Evolutionary conservation across 75 land plant species (phyloP), one percentile per base, ranked within the genome.

Genomic region (Isoetes taiwanensis): DNA sequence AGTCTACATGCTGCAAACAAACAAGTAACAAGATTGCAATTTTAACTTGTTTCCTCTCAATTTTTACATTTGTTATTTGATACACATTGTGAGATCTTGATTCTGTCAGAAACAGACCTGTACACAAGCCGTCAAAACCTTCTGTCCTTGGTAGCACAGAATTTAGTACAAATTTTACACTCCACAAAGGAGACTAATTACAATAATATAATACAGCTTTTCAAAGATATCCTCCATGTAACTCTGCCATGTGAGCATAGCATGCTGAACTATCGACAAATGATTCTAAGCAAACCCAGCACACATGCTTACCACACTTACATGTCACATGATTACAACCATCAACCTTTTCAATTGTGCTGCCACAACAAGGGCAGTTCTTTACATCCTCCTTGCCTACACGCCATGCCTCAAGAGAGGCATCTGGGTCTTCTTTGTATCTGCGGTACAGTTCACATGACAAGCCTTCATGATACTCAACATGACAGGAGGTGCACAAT

Each of bases 281-380:
- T 46, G 11, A 30, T 34, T 71, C 71, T 62, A 82, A 56, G 43
- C 90, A 85, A 0, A 68, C 74, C 90, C 90, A 85, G 48, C 90
- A 85, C 23, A 85, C 48, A 58, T 85, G 90, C 32, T 24, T 76
- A 32, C 77, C 77, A 43, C 90, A 85, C 52, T 61, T 69, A 57
- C 90, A 85, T 59, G 53, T 57, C 1, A 85, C 46, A 37, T 85
- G 90, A 62, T 85, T 79, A 63, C 90, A 85, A 20, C 90, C 90
- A 1, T 85, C 90, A 3, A 58, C 40, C 58, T 85, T 85, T 64
- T 85, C 90, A 46, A 85, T 85, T 1, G 76, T 78, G 63, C 32
- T 67, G 4, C 68, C 69, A 59, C 90, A 85, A 3, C 52, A 34
- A 0, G 82, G 90, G 52, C 90, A 85, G 39, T 28, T 34, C 67